Conservation (phyloP, 1,139 yeast genomes). For the Debaryomyces fabryi region DNA sequence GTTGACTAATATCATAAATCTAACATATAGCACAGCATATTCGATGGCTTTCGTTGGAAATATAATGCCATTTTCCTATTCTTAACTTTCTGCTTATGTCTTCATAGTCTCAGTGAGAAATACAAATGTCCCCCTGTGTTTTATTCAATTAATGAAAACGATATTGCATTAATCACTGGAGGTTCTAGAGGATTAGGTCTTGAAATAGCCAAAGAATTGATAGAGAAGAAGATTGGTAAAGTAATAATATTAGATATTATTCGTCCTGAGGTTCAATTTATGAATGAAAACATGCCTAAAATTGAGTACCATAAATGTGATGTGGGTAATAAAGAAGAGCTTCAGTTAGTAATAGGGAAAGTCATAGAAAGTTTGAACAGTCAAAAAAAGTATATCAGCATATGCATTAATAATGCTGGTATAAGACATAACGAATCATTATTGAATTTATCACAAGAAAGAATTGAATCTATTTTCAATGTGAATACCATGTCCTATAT, state of each 20-base stretch:
- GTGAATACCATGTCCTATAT: conserved; percentile 63
- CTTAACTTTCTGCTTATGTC: neutral
- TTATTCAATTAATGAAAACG: conserved; percentile 17
- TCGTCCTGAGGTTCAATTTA: conserved; percentile 25
- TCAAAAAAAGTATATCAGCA: conserved; percentile 41
- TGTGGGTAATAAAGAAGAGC: conserved; percentile 39
- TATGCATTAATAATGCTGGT: conserved; percentile 79
- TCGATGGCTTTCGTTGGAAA: conserved; percentile 1
- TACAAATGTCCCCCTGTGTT: conserved; percentile 3
- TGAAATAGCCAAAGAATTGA: conserved; percentile 40
- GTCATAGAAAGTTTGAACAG: conserved; percentile 32
- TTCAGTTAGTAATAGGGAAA: conserved; percentile 23
- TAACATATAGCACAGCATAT: neutral
- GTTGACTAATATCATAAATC: neutral
- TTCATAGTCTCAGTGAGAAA: neutral
- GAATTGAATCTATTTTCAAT: conserved; percentile 43
- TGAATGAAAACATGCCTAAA: conserved; percentile 9
- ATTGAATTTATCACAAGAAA: conserved; percentile 32
- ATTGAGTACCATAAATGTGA: conserved; percentile 51
- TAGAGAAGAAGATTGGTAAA: conserved; percentile 29
- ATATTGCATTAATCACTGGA: conserved; percentile 61
- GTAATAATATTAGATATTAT: conserved; percentile 53
- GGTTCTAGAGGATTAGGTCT: conserved; percentile 66
- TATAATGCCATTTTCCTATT: neutral
- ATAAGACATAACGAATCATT: conserved; percentile 54